Base-by-base conservation (phyloP, 139 green algal genomes). In the Axilococcus clingmanii region DNA sequence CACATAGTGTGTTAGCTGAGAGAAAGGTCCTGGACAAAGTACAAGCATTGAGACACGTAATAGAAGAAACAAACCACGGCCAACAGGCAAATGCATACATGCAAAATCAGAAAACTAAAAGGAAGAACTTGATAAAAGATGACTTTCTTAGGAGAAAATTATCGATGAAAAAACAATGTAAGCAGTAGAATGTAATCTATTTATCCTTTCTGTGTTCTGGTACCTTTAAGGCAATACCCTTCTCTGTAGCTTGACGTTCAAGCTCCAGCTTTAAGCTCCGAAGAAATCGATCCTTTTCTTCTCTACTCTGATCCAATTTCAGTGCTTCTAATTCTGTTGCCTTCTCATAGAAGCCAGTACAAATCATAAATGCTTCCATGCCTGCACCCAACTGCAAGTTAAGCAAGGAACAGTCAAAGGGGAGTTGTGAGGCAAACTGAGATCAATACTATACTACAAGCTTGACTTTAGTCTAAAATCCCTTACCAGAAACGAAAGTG, bases 281-380 rank as follows among this genome's bases (percentile, higher is more conserved):
- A 38, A 68, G 31, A 19, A 74, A 77, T 19, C 57, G 47, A 28
- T 73, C 66, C 5, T 74, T 50, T 22, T 78, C 51, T 34, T 80
- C 74, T 15, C 57, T 24, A 2, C 29, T 53, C 25, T 79, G 67
- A 20, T 78, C 71, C 30, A 77, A 55, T 32, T 61, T 44, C 30
- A 63, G 30, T 23, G 77, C 77, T 52, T 85, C 77, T 15, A 77
- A 44, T 25, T 76, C 28, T 0, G 72, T 79, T 2, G 83, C 77
- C 65, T 81, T 82, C 14, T 83, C 55, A 31, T 91, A 94, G 55
- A 94, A 94, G 28, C 86, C 86, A 12, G 84, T 95, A 31, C 82
- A 79, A 40, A 94, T 84, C 86, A 95, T 95, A 56, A 95, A 95
- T 0, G 66, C 4, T 65, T 95, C 86, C 82, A 95, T 93, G 25